Conservation (phyloP, 148 eudicot species). For the Polygonum aviculare region DNA sequence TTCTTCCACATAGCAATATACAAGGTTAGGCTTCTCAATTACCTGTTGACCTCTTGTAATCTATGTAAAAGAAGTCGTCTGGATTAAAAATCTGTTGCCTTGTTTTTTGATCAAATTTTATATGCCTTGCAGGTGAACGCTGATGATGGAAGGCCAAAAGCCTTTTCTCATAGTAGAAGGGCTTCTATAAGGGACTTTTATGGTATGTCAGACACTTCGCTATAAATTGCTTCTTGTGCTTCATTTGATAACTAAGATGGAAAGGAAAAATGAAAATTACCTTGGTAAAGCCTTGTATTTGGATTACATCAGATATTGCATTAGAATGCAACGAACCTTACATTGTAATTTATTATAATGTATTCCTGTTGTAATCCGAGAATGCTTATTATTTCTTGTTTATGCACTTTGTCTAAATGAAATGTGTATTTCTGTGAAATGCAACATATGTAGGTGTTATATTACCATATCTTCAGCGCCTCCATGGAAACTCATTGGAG, state of each 20-base stretch:
- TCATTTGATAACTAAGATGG: not conserved
- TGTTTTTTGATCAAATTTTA: not conserved
- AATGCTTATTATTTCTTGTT: not conserved
- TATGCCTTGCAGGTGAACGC: constrained; percentile 33
- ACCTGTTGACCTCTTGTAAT: not conserved
- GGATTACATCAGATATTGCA: not conserved
- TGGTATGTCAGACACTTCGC: constrained; percentile 23
- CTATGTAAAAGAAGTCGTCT: not conserved
- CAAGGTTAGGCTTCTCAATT: constrained; percentile 28
- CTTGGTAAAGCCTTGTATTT: no score
- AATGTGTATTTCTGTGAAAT: not conserved
- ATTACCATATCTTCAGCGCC: constrained; percentile 53
- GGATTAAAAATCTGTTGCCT: not conserved
- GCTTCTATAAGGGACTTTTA: constrained; percentile 47
- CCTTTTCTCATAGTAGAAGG: constrained; percentile 33
- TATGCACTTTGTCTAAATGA: not conserved
- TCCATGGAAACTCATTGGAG: constrained; percentile 22
- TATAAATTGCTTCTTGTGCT: not conserved
- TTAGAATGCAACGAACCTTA: no score
- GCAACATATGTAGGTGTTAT: constrained; percentile 35
- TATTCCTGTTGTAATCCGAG: not conserved
- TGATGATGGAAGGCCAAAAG: constrained; percentile 44
- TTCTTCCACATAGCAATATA: constrained; percentile 42
- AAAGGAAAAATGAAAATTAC: not conserved
- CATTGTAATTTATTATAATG: no score